Evolutionary conservation across 1,284 basidiomycete genomes (phyloP).

Genomic region (Takashimella koratensis): DNA sequence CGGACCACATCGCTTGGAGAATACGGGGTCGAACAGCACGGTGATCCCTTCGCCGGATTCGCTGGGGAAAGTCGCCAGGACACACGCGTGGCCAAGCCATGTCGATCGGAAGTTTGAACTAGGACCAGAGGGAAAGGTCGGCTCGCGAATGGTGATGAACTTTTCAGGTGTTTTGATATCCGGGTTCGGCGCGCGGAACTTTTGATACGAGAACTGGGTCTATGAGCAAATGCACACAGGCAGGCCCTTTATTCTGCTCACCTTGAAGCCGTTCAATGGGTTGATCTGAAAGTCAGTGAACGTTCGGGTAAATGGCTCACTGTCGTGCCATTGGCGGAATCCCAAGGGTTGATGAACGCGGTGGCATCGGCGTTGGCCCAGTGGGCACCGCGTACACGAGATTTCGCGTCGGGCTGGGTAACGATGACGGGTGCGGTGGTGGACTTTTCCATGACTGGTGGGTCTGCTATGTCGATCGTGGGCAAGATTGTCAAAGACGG

Average conservation of each 20-base stretch:
- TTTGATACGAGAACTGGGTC: slow-evolving; percentile 6
- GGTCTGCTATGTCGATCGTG: too few relatives aligned
- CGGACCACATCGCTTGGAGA: slow-evolving; percentile 62
- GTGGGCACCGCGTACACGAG: slow-evolving; percentile 20
- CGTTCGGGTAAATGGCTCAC: slow-evolving; percentile 12
- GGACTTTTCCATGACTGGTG: too few relatives aligned
- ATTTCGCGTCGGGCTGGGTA: neutral
- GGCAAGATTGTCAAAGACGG: too few relatives aligned
- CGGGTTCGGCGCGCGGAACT: slow-evolving; percentile 18
- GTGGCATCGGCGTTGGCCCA: slow-evolving; percentile 38
- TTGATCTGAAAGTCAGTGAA: neutral
- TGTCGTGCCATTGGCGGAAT: slow-evolving; percentile 36
- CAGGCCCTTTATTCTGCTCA: slow-evolving; percentile 9
- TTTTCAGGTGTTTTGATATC: slow-evolving; percentile 19
- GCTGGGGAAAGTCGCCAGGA: slow-evolving; percentile 61
- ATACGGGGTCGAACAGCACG: slow-evolving; percentile 70
- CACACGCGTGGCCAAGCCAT: slow-evolving; percentile 70
- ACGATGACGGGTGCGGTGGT: too few relatives aligned
- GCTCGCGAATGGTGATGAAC: slow-evolving; percentile 6
- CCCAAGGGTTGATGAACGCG: slow-evolving; percentile 53
- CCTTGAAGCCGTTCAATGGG: neutral
- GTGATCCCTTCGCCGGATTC: slow-evolving; percentile 51
- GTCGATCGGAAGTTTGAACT: slow-evolving; percentile 57
- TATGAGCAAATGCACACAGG: slow-evolving; percentile 6
- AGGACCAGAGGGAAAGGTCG: slow-evolving; percentile 7